Conservation (phyloP, 805 yeast species). For the Zygoascus ofunaensis region DNA sequence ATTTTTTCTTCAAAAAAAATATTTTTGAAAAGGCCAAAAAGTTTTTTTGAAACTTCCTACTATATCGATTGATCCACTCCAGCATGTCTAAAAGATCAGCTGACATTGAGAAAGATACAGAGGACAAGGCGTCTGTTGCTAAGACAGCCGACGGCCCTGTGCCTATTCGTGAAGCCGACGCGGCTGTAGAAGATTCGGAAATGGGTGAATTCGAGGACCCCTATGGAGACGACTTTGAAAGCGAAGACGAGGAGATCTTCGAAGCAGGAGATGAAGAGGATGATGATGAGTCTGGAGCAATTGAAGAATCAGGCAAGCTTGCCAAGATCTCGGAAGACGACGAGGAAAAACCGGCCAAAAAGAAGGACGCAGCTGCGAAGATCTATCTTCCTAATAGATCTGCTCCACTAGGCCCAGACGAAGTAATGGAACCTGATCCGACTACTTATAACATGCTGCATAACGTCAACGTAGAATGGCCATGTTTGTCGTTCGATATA, state of each 20-base stretch:
- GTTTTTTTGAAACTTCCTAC: no score
- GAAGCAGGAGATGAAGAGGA: slow-evolving; percentile 90
- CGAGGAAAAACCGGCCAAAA: slow-evolving; percentile 22
- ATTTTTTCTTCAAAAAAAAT: no score
- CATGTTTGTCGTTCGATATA: slow-evolving; percentile 84
- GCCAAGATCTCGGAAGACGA: slow-evolving; percentile 21
- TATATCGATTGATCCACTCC: no score
- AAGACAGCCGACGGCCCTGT: slow-evolving; percentile 35
- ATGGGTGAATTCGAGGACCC: slow-evolving; percentile 56
- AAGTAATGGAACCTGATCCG: slow-evolving; percentile 93
- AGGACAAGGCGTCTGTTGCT: slow-evolving; percentile 31
- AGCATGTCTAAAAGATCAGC: slow-evolving; percentile 48
- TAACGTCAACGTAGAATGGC: slow-evolving; percentile 92
- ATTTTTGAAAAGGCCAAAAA: no score
- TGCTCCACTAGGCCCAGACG: slow-evolving; percentile 88
- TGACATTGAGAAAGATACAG: slow-evolving; percentile 25
- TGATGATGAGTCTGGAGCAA: slow-evolving; percentile 70
- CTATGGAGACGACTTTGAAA: slow-evolving; percentile 77
- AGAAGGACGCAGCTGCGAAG: slow-evolving; percentile 29
- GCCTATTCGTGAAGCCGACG: slow-evolving; percentile 5
- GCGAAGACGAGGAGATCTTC: slow-evolving; percentile 52
- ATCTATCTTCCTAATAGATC: slow-evolving; percentile 83
- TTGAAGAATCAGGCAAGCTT: slow-evolving; percentile 32
- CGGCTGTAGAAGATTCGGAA: slow-evolving; percentile 23
- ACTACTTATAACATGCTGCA: slow-evolving; percentile 94